These are phyloP conservation scores for Colletotrichum graminicola DNA, from an alignment of 2,329 filamentous ascomycete genomes.

Conservation along the genomic window DNA sequence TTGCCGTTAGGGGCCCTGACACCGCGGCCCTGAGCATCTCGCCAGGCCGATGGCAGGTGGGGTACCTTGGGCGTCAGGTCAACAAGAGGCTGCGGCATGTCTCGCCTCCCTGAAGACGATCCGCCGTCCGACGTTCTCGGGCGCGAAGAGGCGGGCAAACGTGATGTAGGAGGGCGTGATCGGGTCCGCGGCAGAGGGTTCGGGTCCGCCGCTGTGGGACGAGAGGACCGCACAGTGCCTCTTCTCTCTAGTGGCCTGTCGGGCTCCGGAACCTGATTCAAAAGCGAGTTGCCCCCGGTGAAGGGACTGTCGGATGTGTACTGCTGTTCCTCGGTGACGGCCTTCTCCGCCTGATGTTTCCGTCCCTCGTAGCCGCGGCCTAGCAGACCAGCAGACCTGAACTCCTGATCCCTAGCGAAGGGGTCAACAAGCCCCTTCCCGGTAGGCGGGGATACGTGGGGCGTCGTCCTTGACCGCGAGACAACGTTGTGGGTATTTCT, in stretches of 20 bases:
- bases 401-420: conserved; percentile 55
- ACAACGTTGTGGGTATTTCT: conserved; percentile 26
- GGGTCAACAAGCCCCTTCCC: conserved; percentile 33
- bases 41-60: conserved; percentile 71
- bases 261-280: conserved; percentile 55
- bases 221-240: conserved; percentile 53
- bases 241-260: conserved; percentile 49
- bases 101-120: conserved; percentile 45
- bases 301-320: conserved; percentile 36
- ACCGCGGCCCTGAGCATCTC: conserved; percentile 64
- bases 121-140: conserved; percentile 40
- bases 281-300: conserved; percentile 55
- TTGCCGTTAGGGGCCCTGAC: conserved; percentile 56
- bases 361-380: conserved; percentile 63
- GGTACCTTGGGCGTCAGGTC: conserved; percentile 75
- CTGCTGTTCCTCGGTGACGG: conserved; percentile 42
- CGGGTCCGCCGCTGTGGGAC: conserved; percentile 30
- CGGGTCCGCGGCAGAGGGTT: conserved; percentile 39
- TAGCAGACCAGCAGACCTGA: conserved; percentile 65
- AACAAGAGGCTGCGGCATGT: conserved; percentile 71
- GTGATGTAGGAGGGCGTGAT: conserved; percentile 40
- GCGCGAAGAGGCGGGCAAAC: conserved; percentile 47
- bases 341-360: conserved; percentile 53
- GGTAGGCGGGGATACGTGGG: conserved; percentile 24
- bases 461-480: conserved; percentile 33